Conservation (phyloP, 176 grass and related monocot species). For the Neostapfia colusana region DNA sequence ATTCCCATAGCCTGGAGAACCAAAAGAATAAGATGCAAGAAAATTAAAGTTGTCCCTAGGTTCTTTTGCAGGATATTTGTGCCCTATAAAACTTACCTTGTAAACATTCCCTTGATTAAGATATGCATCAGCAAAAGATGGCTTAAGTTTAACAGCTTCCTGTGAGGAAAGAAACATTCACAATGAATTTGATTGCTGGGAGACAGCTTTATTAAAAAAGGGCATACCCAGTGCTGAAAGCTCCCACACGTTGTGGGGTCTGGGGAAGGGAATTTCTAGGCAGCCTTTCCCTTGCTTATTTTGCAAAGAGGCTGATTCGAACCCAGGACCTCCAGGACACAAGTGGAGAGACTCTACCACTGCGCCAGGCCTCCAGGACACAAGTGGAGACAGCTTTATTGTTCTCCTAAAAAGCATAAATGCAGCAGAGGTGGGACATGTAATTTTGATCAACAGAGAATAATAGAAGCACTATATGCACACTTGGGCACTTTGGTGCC, state of each 20-base stretch:
- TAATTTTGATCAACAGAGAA: neutral
- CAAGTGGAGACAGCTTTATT: neutral
- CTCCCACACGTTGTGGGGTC: too few relatives aligned
- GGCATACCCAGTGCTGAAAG: too few relatives aligned
- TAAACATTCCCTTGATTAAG: slow-evolving; percentile 97
- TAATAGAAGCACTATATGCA: neutral
- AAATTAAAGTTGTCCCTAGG: neutral
- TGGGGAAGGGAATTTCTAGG: too few relatives aligned
- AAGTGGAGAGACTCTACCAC: too few relatives aligned
- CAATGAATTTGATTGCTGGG: neutral
- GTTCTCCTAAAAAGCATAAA: neutral
- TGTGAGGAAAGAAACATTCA: slow-evolving; percentile 39
- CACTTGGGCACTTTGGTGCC: neutral
- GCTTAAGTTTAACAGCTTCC: slow-evolving; percentile 99
- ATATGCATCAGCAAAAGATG: slow-evolving; percentile 90
- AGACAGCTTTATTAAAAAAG: neutral
- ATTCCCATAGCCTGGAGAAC: slow-evolving; percentile 84
- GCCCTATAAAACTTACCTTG: slow-evolving; percentile 61
- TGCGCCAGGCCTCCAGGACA: too few relatives aligned
- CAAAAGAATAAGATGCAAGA: slow-evolving; percentile 28
- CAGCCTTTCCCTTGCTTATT: too few relatives aligned
- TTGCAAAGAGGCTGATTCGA: too few relatives aligned
- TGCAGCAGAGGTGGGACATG: neutral
- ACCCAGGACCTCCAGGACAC: too few relatives aligned
- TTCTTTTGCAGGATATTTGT: slow-evolving; percentile 6